Conservation (phyloP, 768 basidiomycete genomes). For the Leccinum rimulosum region DNA sequence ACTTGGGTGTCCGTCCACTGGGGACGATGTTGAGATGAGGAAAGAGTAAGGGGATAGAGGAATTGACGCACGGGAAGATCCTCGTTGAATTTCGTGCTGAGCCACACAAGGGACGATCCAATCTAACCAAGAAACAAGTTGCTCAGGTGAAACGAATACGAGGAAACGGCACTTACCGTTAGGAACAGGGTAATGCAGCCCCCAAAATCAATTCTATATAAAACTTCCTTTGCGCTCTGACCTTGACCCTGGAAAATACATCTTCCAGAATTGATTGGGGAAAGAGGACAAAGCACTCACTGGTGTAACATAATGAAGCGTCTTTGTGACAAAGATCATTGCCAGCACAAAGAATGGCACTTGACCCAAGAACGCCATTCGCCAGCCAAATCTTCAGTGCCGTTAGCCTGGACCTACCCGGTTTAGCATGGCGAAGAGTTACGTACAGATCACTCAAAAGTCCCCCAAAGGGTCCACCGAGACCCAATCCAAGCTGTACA, state of each 20-base stretch:
- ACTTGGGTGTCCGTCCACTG: conserved; percentile 61
- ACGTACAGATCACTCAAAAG: conserved; percentile 21
- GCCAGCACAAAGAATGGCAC: conserved; percentile 56
- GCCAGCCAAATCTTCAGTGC: conserved; percentile 40
- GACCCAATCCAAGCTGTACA: conserved; percentile 22
- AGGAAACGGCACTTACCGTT: conserved; percentile 39
- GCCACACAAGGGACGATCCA: conserved; percentile 62
- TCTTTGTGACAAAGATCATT: conserved; percentile 49
- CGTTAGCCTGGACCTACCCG: conserved; percentile 30
- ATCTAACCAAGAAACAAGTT: conserved; percentile 33
- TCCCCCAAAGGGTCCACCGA: conserved; percentile 24
- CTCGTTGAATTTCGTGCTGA: conserved; percentile 71
- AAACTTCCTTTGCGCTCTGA: conserved; percentile 58
- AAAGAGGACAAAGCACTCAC: conserved; percentile 35
- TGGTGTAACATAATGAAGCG: conserved; percentile 61
- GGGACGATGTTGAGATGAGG: neutral
- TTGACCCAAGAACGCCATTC: conserved; percentile 74
- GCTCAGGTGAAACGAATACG: neutral
- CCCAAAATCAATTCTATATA: conserved; percentile 79
- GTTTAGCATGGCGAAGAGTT: neutral
- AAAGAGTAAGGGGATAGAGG: neutral
- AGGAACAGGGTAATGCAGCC: conserved; percentile 61
- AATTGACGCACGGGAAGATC: conserved; percentile 48
- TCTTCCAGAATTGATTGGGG: neutral
- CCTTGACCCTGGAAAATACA: conserved; percentile 52